Evolutionary conservation across 2,329 filamentous ascomycete genomes (phyloP).

Genomic region (Penicillium thymicola): DNA sequence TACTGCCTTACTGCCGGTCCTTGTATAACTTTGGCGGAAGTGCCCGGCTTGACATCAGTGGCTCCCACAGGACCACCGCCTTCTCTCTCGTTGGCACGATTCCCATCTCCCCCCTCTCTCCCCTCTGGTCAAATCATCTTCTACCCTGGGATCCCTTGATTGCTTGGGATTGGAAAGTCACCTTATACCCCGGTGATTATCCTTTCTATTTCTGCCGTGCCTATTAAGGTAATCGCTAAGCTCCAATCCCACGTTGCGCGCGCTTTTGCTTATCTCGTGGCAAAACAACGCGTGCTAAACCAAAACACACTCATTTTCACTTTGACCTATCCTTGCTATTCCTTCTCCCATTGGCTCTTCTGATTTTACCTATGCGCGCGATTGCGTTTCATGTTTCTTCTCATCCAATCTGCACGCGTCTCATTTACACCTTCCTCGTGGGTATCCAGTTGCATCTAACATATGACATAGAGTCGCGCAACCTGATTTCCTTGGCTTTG

Average conservation of each 20-base stretch:
- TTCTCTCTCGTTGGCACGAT: conserved; percentile 20
- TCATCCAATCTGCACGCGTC: conserved; percentile 15
- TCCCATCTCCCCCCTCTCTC: conserved; percentile 12
- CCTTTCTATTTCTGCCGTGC: conserved; percentile 6
- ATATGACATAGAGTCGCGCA: conserved; percentile 8
- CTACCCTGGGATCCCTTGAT: conserved; percentile 18
- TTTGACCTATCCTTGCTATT: conserved; percentile 1
- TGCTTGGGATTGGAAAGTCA: conserved; percentile 14
- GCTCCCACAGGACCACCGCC: conserved; percentile 14
- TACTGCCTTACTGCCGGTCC: background rate
- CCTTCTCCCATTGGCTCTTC: conserved; percentile 13
- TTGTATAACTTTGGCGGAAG: conserved; percentile 7
- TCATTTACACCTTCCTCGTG: conserved; percentile 13
- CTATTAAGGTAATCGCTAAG: conserved; percentile 13
- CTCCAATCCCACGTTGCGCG: conserved; percentile 21
- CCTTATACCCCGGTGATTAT: conserved; percentile 16
- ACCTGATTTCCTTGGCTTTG: conserved; percentile 11
- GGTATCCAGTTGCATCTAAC: conserved; percentile 15
- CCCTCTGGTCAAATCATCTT: conserved; percentile 21
- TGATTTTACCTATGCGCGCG: conserved; percentile 1
- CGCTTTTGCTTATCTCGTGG: conserved; percentile 10
- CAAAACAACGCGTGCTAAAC: conserved; percentile 23
- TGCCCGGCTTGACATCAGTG: conserved; percentile 15
- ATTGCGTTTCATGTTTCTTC: conserved; percentile 11
- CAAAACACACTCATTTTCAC: conserved; percentile 1